Evolutionary conservation across 1,284 basidiomycete genomes (phyloP), one percentile per base, ranked within the genome.

Genomic region (Papiliotrema nemorosa): DNA sequence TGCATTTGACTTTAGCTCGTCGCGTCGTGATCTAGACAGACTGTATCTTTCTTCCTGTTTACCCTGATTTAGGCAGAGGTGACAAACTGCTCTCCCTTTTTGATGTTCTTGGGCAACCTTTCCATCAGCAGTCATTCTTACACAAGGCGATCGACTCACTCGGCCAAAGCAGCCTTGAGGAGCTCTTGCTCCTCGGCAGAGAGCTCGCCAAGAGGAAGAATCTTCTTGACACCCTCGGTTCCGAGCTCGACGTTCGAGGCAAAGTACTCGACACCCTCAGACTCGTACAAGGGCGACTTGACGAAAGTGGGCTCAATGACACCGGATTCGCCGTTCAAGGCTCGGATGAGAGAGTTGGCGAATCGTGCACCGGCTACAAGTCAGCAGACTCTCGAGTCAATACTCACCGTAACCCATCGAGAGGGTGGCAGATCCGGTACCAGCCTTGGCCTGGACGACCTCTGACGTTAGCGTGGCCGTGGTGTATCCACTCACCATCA

Each of bases 381-480:
- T 7, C 39, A 41, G 20, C n/a, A 37, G 31, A 29, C 22, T 25
- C 14, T 24, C 12, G 33, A 33, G 25, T 3, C 18, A 60, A 58
- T 44, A 63, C 78, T 63, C 49, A 77, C 78, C 84, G 78, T 86
- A 90, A 47, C 88, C 89, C 89, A 92, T 92, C 27, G 87, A 89
- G 58, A 92, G 83, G 21, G 89, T 92, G 33, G 90, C 89, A 31
- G 83, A 85, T 40, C 90, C 88, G 37, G 86, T 81, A 62, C 90
- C 89, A 67, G 87, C 89, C 79, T 93, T 92, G 58, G 90, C 90
- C 78, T 90, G 84, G 73, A 92, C 90, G 64, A 91, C 89, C 79
- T 92, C 72, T 60, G 35, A 31, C 29, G 26, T 39, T 24, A 38
- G 42, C 27, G 39, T 31, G 29, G 14, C 27, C 16, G n/a, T 2